Base-by-base conservation (phyloP, 1,139 yeast genomes). In the Candida tetrigidarum region DNA sequence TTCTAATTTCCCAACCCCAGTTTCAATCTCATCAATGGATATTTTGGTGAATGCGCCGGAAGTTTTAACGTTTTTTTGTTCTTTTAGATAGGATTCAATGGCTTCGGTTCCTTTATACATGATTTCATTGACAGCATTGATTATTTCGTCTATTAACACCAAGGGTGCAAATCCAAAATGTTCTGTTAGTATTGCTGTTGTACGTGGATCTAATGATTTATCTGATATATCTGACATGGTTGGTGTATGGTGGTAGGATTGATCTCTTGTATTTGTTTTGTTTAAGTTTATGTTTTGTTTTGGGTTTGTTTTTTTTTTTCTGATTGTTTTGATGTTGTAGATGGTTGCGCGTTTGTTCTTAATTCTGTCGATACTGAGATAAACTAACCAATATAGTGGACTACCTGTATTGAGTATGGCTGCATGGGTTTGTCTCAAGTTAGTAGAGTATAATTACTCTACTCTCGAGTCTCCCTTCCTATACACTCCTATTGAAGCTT, bases 131-230 rank as follows among this genome's bases (percentile, higher is more conserved):
- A 89, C 96, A 1, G 92, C 89, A 63, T 91, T 91, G 57, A 92
- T 89, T 15, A 92, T 85, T 58, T 91, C 97, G 59, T 92, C 97
- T 6, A 92, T 79, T 20, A 91, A 69, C 1, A 93, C 82, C n/a
- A 91, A 76, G 0, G 97, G 96, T 7, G 96, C 89, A 58, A 81
- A 89, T 26, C 90, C 96, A 39, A 92, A 69, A 60, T 90, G 97
- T 62, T 91, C 97, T 0, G 96, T 88, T 45, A 92, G 70, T 4
- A 51, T 35, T 3, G 50, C 45, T 14, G 39, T 38, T 2, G 43
- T 44, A 38, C 53, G 38, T n/a, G 51, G 32, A 30, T 50, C 52
- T 37, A 37, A 14, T 4, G 41, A 26, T 16, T 37, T 26, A 12
- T 42, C 42, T 23, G 47, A 41, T 41, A 32, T 41, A n/a, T 22